Evolutionary conservation across 768 basidiomycete genomes (phyloP), one percentile per base, ranked within the genome.

Genomic region (Phanerochaete sordida): DNA sequence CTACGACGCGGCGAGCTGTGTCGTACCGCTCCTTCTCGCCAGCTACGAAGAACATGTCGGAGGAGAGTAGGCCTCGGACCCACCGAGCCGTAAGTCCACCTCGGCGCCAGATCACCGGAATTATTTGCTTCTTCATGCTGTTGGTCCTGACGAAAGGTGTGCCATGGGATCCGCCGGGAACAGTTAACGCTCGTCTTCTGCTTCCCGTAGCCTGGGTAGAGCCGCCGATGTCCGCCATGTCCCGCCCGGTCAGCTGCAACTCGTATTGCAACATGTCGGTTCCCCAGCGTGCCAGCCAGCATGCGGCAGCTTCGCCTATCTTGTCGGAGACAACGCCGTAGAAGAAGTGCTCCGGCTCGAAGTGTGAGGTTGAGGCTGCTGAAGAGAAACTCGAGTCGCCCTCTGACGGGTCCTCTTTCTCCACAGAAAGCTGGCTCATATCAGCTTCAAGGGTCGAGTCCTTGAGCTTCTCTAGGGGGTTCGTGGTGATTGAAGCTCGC

Each of bases 251-350:
- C 45, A 11, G 63, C 44, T 72, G 73, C 64, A 85, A 81, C 67
- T 93, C 91, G 31, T 81, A 78, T 9, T 68, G 67, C n/a, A 96
- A 79, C 62, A 96, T 79, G 68, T 97, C 94, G 13, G 74, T 70
- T 0, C 87, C 91, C 95, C 95, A 98, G 46, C 91, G 79, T 0
- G 87, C 81, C 19, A 97, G 77, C 93, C 94, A 98, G 71, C 90
- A 92, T 2, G 84, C 83, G 65, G 88, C 88, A 0, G 92, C 88
- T 73, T 96, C 93, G 13, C 95, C 95, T 58, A 97, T 91, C 75
- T 93, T 95, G 73, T 93, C 85, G 0, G 90, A 90, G 11, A 94
- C 79, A n/a, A 84, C 80, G n/a, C 94, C 95, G 67, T 97, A 96
- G 65, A 86, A 90, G 35, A 75, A 75, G 1, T 81, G 78, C 15